Base-by-base conservation (phyloP, 768 basidiomycete genomes). In the Auricularia auricula-judae region DNA sequence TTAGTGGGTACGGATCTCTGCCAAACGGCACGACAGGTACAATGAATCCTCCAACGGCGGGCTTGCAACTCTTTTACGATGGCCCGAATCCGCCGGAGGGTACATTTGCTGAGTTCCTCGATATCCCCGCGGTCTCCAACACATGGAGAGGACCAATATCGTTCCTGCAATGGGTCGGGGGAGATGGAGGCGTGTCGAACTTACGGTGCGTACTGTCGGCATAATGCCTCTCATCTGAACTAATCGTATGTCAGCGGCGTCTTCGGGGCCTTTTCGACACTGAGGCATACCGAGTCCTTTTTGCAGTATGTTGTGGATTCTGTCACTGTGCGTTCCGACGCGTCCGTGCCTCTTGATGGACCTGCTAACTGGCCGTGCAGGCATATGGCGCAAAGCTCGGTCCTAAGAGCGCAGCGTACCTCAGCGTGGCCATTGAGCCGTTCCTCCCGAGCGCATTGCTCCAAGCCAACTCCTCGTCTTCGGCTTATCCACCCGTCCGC, bases 41-140 rank as follows among this genome's bases (percentile, higher is more conserved):
- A 51, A 12, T 51, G 47, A 21, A 16, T 51, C 14, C 47, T 16
- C 65, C 65, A 3, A 62, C 53, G 4, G 65, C 18, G 7, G 34
- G 42, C 11, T 23, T 62, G n/a, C 29, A 67, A 23, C n/a, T 71
- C 5, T 71, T 71, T 21, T 71, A 71, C 36, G 67, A 71, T 61
- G 70, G 64, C 3, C 70, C 70, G 3, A 63, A 63, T 12, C 65
- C 62, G 3, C 70, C 70, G n/a, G 33, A 4, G 1, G 70, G 67
- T 5, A 64, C 66, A 12, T 71, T 71, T 59, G 69, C 69, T 21
- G 64, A 66, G 23, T 67, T 71, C 21, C 43, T 69, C 2, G 39
- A 14, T 29, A 54, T 67, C 16, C 67, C 64, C 0, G 35, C 53
- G 2, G 16, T 68, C 34, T 51, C 47, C 11, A 51, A 51, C 16